A percentile compares a stretch with the other conserved stretches of the same genome.
These are phyloP conservation scores for Eucalyptus urophylla DNA, from an alignment of 345 rosid species.

Conservation along the genomic window DNA sequence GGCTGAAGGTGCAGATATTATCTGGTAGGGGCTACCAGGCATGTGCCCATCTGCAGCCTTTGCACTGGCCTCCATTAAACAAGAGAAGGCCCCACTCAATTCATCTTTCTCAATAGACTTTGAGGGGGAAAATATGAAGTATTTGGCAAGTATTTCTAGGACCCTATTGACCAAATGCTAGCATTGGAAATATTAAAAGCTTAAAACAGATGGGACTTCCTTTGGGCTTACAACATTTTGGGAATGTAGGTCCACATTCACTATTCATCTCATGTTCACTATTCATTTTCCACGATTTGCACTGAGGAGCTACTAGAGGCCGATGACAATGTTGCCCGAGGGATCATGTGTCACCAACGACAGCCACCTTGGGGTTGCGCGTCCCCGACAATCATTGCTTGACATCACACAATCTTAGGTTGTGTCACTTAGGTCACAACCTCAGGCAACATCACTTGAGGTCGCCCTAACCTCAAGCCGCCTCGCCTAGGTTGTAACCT, in stretches of 20 bases:
- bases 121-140: no score
- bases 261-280: fast-evolving
- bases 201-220: fast-evolving
- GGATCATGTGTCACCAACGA: no score
- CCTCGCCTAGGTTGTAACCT: no score
- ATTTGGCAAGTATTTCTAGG: fast-evolving
- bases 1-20: neutral
- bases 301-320: fast-evolving
- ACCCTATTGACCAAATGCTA: no score
- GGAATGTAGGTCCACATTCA: fast-evolving
- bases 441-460: fast-evolving
- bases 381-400: fast-evolving
- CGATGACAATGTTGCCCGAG: no score
- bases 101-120: no score
- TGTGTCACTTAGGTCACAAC: no score
- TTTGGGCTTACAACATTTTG: no score
- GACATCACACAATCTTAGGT: fast-evolving
- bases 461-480: fast-evolving
- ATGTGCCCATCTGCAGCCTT: neutral
- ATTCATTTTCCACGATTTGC: no score
- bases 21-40: neutral
- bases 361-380: fast-evolving
- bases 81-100: neutral
- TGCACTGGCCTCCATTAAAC: neutral
- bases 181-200: no score